These are phyloP conservation scores for Penicillium coffeae DNA, from an alignment of 495 filamentous ascomycete species.

Conservation along the genomic window DNA sequence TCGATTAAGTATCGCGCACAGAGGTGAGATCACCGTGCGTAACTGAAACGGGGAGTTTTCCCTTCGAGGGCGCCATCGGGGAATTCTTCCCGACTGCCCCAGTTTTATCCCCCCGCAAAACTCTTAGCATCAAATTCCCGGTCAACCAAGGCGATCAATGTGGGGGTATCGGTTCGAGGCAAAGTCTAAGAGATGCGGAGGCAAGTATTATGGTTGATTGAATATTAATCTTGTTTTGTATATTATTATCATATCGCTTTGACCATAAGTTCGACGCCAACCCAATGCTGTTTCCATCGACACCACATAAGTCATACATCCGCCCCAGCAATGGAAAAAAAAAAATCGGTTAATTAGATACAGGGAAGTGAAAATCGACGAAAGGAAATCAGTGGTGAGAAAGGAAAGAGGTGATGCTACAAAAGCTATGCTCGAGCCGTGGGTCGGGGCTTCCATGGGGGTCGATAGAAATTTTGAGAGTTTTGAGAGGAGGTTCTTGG, in stretches of 20 bases:
- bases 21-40: too few species aligned
- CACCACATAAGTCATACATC: slow-evolving; percentile 13
- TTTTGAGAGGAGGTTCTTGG: slow-evolving; percentile 13
- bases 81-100: background rate
- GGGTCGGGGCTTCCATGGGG: slow-evolving; percentile 35
- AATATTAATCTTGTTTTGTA: slow-evolving; percentile 13
- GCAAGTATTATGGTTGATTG: too few species aligned
- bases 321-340: slow-evolving; percentile 15
- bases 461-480: slow-evolving; percentile 18
- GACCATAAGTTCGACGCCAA: slow-evolving; percentile 14
- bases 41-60: background rate
- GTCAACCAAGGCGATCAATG: too few species aligned
- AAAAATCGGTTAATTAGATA: slow-evolving; percentile 3
- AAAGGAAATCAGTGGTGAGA: slow-evolving; percentile 4
- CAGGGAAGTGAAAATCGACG: slow-evolving; percentile 4
- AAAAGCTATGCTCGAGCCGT: slow-evolving; percentile 28
- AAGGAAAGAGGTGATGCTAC: slow-evolving; percentile 1
- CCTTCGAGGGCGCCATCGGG: too few species aligned
- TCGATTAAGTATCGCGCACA: too few species aligned
- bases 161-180: too few species aligned
- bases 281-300: slow-evolving; percentile 26
- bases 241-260: slow-evolving; percentile 14
- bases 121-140: too few species aligned
- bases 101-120: background rate
- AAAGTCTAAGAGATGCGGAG: too few species aligned